phyloP scores from a whole-genome alignment of 1,139 yeast genomes.

The Lodderomyces theae region DNA sequence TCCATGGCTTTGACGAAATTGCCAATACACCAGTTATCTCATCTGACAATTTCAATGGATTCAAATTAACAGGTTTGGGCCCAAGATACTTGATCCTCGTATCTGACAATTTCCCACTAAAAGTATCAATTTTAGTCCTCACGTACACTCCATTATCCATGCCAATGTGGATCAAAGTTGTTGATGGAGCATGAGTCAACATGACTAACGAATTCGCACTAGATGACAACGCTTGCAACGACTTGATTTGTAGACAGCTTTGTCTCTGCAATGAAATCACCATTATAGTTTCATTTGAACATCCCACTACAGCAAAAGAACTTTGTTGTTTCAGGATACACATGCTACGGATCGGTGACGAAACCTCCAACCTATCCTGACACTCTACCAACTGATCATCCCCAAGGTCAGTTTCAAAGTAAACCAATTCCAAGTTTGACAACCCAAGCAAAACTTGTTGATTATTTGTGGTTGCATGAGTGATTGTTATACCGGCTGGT shows the following conservation, averaged over 20 bases:
- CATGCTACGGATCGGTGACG: constrained; percentile 45
- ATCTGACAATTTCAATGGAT: constrained; percentile 26
- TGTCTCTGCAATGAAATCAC: constrained; percentile 64
- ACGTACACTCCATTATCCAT: constrained; percentile 79
- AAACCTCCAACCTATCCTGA: constrained; percentile 58
- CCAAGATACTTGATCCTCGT: constrained; percentile 77
- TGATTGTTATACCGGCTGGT: constrained; percentile 71
- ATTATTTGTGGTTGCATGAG: constrained; percentile 58
- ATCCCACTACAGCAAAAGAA: constrained; percentile 61
- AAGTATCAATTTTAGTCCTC: constrained; percentile 53
- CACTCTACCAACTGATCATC: constrained; percentile 69
- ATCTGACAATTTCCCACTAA: constrained; percentile 64
- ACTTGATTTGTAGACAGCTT: constrained; percentile 58
- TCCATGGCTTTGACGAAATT: constrained; percentile 44
- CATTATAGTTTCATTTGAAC: constrained; percentile 68
- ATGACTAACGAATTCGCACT: constrained; percentile 52
- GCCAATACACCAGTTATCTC: constrained; percentile 34
- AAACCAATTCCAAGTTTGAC: constrained; percentile 71
- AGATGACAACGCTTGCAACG: constrained; percentile 69
- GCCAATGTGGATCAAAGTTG: constrained; percentile 62
- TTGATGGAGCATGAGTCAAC: constrained; percentile 13
- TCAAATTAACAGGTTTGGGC: constrained; percentile 55
- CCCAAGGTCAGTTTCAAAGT: constrained; percentile 71
- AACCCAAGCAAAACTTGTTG: constrained; percentile 70
- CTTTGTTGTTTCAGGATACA: constrained; percentile 34